Conservation (phyloP, 225 moss, liverwort and hornwort species). For the Pleurozium schreberi region DNA sequence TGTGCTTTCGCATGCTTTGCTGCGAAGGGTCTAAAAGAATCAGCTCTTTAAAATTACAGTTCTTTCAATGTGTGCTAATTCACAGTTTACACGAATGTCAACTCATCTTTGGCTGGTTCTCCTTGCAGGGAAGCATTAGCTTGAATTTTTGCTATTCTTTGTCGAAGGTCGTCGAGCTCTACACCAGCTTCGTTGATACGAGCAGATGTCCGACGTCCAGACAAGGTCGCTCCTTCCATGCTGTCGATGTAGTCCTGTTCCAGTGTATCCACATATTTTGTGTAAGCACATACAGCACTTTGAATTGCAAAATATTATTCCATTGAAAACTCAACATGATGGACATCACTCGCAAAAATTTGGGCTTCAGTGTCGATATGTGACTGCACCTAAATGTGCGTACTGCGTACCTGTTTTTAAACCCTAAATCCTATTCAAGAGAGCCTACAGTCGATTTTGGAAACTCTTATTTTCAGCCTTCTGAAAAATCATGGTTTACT, state of each 20-base stretch:
- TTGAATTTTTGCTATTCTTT: slow-evolving; percentile 31
- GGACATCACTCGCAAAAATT: not conserved
- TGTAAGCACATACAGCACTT: not conserved
- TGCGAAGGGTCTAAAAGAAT: not conserved
- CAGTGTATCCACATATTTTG: not conserved
- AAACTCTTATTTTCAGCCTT: not conserved
- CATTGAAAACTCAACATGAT: not conserved
- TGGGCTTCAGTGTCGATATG: not conserved
- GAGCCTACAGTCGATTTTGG: not conserved
- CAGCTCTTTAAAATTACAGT: not conserved
- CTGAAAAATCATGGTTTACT: not conserved
- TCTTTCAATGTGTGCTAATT: not conserved
- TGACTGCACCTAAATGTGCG: not conserved
- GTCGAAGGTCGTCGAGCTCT: slow-evolving; percentile 48
- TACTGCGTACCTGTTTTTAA: not conserved
- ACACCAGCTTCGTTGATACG: slow-evolving; percentile 62
- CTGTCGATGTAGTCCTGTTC: slow-evolving; percentile 92
- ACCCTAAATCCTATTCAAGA: no score
- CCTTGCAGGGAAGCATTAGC: not conserved
- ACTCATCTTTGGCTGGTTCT: slow-evolving; percentile 14
- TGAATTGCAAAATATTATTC: not conserved
- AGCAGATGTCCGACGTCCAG: slow-evolving; percentile 67
- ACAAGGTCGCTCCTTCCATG: slow-evolving; percentile 94
- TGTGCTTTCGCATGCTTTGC: slow-evolving; percentile 7
- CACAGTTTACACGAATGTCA: slow-evolving; percentile 31